Conservation (phyloP, 768 basidiomycete genomes). For the Mycena haematopus region DNA sequence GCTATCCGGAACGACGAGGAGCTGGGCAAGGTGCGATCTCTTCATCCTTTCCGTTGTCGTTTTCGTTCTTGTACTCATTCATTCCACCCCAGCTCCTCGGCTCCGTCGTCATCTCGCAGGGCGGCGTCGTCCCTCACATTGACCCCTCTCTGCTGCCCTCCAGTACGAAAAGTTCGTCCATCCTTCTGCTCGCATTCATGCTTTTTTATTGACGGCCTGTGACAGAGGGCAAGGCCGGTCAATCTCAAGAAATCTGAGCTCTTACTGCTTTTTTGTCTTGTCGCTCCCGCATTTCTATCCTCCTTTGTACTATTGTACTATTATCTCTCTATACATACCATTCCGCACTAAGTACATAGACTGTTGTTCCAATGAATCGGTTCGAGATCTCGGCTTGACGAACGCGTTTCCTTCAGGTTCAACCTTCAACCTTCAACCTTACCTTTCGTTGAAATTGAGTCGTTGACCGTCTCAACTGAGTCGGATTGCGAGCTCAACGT, state of each 20-base stretch:
- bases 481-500: too few species aligned
- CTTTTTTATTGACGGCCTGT: not conserved
- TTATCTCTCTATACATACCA: not conserved
- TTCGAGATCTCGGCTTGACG: not conserved
- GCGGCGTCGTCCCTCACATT: constrained; percentile 79
- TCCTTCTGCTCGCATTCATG: too few species aligned
- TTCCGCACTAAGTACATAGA: not conserved
- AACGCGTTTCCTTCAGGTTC: too few species aligned
- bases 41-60: not conserved
- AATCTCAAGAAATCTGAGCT: not conserved
- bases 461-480: too few species aligned
- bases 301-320: not conserved
- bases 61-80: not conserved
- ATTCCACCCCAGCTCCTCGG: constrained; percentile 66
- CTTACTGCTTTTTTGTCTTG: too few species aligned
- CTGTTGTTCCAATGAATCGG: not conserved
- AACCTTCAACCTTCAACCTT: too few species aligned
- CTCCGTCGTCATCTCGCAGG: constrained; percentile 88
- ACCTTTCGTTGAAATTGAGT: too few species aligned
- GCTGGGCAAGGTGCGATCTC: constrained; percentile 36
- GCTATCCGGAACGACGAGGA: constrained; percentile 87
- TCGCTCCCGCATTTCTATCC: not conserved
- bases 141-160: constrained; percentile 34
- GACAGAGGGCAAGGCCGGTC: not conserved
- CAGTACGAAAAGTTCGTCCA: constrained; percentile 3